Evolutionary conservation across 164 flowering plant species (phyloP).

Genomic region (Liriodendron chinense): DNA sequence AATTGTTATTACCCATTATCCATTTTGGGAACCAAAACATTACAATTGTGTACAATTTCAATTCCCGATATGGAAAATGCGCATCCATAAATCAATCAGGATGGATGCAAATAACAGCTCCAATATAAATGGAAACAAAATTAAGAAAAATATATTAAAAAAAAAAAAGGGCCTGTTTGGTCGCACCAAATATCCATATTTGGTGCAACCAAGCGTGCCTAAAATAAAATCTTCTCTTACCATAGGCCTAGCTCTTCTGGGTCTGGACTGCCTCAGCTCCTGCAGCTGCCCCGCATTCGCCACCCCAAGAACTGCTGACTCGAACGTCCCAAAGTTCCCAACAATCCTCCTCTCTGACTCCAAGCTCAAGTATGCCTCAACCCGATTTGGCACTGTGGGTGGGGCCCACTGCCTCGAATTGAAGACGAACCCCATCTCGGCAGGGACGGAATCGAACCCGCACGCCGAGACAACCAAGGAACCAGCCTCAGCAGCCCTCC

Average conservation of each 20-base stretch:
- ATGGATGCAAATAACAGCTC: too few species aligned
- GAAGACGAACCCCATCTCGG: constrained; percentile 70
- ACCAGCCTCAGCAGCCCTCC: constrained; percentile 50
- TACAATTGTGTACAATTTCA: too few species aligned
- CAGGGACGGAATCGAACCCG: constrained; percentile 84
- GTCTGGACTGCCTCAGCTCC: constrained; percentile 56
- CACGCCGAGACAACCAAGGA: constrained; percentile 72
- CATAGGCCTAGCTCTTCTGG: constrained; percentile 51
- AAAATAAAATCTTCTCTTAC: constrained; percentile 25
- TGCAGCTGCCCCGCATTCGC: constrained; percentile 51
- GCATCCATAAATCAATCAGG: too few species aligned
- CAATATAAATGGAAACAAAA: too few species aligned
- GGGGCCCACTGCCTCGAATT: constrained; percentile 63
- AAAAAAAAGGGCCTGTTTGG: too few species aligned
- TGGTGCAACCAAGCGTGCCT: too few species aligned
- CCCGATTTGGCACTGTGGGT: constrained; percentile 41
- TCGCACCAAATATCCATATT: too few species aligned
- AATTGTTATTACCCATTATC: too few species aligned
- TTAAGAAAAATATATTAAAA: too few species aligned
- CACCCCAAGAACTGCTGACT: constrained; percentile 71
- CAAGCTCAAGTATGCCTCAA: constrained; percentile 69
- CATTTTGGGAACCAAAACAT: too few species aligned
- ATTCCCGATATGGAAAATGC: too few species aligned
- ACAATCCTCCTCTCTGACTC: constrained; percentile 69
- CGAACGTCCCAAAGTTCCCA: constrained; percentile 72